phyloP scores from a whole-genome alignment of 108 stramenopile species.

The Skeletonema costatum region DNA sequence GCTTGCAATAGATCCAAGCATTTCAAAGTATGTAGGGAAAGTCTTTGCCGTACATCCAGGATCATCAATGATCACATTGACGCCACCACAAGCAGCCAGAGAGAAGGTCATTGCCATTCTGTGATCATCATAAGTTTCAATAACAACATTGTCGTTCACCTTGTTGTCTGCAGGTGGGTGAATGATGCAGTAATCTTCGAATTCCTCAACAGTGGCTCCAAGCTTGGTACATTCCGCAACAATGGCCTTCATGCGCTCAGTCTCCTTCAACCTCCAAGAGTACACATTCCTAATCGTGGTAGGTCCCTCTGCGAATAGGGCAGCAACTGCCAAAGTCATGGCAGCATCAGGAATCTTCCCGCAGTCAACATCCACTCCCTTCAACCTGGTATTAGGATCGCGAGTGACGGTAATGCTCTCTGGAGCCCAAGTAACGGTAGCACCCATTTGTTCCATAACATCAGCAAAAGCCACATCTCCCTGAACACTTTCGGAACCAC shows the following conservation, averaged over 20 bases:
- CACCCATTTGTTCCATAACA: slow-evolving; percentile 96
- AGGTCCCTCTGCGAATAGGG: slow-evolving; percentile 93
- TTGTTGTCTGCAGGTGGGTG: slow-evolving; percentile 85
- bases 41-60: slow-evolving; percentile 97
- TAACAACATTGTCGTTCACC: slow-evolving; percentile 87
- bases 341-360: slow-evolving; percentile 98
- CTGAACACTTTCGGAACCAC: slow-evolving; percentile 90
- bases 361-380: slow-evolving; percentile 96
- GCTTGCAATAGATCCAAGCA: slow-evolving; percentile 83
- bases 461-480: slow-evolving; percentile 97
- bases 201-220: slow-evolving; percentile 94
- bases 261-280: slow-evolving; percentile 97
- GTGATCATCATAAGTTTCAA: slow-evolving; percentile 99
- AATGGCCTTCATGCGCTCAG: slow-evolving; percentile 98
- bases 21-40: slow-evolving; percentile 96
- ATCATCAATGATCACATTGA: slow-evolving; percentile 93
- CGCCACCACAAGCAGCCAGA: slow-evolving; percentile 95
- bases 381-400: slow-evolving; percentile 71
- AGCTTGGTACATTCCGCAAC: slow-evolving; percentile 97
- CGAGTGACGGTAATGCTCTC: slow-evolving; percentile 93
- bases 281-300: slow-evolving; percentile 97
- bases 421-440: slow-evolving; percentile 87
- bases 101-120: slow-evolving; percentile 98
- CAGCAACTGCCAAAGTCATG: slow-evolving; percentile 97
- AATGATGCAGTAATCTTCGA: slow-evolving; percentile 93